phyloP scores from a whole-genome alignment of 345 rosid species.

The Rhodomyrtus tomentosa region DNA sequence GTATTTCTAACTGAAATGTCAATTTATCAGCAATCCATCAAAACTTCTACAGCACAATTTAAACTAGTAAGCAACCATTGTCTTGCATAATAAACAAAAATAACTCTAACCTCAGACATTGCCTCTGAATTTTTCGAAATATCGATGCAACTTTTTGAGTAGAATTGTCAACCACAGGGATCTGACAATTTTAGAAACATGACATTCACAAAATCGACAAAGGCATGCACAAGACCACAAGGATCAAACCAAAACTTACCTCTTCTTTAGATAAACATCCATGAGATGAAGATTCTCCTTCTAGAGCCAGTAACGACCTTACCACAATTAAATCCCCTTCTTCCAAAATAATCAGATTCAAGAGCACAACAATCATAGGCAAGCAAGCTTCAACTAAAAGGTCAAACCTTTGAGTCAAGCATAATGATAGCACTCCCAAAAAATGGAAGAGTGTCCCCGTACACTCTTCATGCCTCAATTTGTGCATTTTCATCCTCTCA shows the following conservation, averaged over 20 bases:
- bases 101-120: constrained; percentile 31
- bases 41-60: neutral
- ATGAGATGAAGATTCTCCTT: constrained; percentile 1
- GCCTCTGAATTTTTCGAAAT: constrained; percentile 36
- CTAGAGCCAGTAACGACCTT: constrained; percentile 9
- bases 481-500: constrained; percentile 26
- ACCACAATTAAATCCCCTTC: constrained; percentile 43
- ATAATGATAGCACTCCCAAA: constrained; percentile 52
- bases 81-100: neutral
- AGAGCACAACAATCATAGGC: constrained; percentile 33
- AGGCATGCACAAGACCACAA: neutral
- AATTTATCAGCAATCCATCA: neutral
- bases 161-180: constrained; percentile 10
- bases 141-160: constrained; percentile 33
- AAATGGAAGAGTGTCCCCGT: constrained; percentile 72
- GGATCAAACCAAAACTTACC: constrained; percentile 11
- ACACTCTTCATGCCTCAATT: constrained; percentile 30
- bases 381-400: constrained; percentile 51
- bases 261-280: constrained; percentile 7
- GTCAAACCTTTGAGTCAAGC: constrained; percentile 41
- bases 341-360: constrained; percentile 45
- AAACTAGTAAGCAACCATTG: neutral
- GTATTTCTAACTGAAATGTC: neutral
- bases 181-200: constrained; percentile 8
- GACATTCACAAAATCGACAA: neutral